Conservation (phyloP, 2,329 filamentous ascomycete species). For the Fusarium newnesense region DNA sequence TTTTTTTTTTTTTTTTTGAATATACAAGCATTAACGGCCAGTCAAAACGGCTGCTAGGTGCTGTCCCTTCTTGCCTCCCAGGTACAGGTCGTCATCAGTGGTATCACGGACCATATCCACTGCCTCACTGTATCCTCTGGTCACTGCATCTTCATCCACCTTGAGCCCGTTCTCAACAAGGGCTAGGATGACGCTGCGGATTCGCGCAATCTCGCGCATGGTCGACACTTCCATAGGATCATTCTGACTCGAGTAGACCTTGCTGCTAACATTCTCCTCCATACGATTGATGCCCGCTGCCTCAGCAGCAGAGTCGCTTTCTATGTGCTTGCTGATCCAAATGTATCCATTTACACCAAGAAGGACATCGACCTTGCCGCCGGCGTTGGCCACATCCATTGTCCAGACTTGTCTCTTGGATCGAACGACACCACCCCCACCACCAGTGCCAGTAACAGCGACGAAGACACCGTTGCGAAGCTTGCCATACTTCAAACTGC, state of each 20-base stretch:
- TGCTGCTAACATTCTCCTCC: slow-evolving; percentile 86
- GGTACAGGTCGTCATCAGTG: slow-evolving; percentile 67
- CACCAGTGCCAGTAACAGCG: slow-evolving; percentile 82
- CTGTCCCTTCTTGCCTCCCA: slow-evolving; percentile 67
- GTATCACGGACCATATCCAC: slow-evolving; percentile 77
- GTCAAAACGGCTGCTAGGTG: slow-evolving; percentile 57
- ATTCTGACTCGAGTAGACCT: slow-evolving; percentile 95
- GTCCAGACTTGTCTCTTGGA: slow-evolving; percentile 90
- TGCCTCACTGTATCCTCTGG: slow-evolving; percentile 82
- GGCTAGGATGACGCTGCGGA: slow-evolving; percentile 83
- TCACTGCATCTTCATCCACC: slow-evolving; percentile 91
- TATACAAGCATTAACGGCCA: slow-evolving; percentile 29
- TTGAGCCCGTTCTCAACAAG: slow-evolving; percentile 83
- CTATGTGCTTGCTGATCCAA: slow-evolving; percentile 89
- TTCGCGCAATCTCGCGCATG: slow-evolving; percentile 86
- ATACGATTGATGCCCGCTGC: slow-evolving; percentile 79
- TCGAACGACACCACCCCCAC: slow-evolving; percentile 86
- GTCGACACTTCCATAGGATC: slow-evolving; percentile 81
- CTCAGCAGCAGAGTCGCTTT: slow-evolving; percentile 63
- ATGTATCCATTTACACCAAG: slow-evolving; percentile 97
- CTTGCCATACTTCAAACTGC: slow-evolving; percentile 93
- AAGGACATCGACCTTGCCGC: slow-evolving; percentile 81
- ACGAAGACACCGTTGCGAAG: slow-evolving; percentile 92
- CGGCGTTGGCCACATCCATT: slow-evolving; percentile 66
- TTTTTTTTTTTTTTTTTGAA: neutral